Evolutionary conservation across 2,329 filamentous ascomycete genomes (phyloP), one percentile per base, ranked within the genome.

Genomic region (Xylaria sp.): DNA sequence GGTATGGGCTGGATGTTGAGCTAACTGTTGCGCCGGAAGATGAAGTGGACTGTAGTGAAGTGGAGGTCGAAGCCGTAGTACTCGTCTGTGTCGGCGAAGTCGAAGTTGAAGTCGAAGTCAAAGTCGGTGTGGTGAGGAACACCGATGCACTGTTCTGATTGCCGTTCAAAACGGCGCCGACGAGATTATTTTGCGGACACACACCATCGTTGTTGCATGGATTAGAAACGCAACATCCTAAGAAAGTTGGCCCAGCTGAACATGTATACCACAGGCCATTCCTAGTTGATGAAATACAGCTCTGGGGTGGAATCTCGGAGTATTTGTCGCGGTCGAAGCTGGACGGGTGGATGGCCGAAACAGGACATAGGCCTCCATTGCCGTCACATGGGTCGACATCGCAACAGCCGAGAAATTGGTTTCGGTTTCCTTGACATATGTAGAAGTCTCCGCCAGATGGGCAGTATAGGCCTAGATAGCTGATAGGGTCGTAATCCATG

Each of bases 201-300:
- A 54, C 18, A 9, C 61, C 64, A 1, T 12, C 28, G 15, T 66
- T 60, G 5, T 9, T 20, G 63, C 74, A 76, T 5, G 74, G 68
- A 50, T 74, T 72, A 13, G 66, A 66, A 20, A 28, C 28, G 68
- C 75, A 76, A 66, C 75, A 76, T 3, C 75, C 75, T 15, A 76
- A n/a, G 52, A 76, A 76, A 5, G 72, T 69, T 20, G 64, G 68
- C 13, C 69, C 69, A 37, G 5, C 48, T 10, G 1, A 23, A 68
- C 75, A 76, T 3, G 73, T 75, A 48, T 73, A 76, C 75, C 74
- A 76, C 6, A 20, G 1, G 1, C 48, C 12, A 25, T 18, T 2
- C 8, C 20, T 18, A 8, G 34, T 37, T n/a, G 70, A 54, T 15
- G 56, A 28, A 25, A n/a, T 55, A 55, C 75, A 76, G 32, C 12